Base-by-base conservation (phyloP, 1,284 basidiomycete genomes). In the Coniferiporia sulphurascens region DNA sequence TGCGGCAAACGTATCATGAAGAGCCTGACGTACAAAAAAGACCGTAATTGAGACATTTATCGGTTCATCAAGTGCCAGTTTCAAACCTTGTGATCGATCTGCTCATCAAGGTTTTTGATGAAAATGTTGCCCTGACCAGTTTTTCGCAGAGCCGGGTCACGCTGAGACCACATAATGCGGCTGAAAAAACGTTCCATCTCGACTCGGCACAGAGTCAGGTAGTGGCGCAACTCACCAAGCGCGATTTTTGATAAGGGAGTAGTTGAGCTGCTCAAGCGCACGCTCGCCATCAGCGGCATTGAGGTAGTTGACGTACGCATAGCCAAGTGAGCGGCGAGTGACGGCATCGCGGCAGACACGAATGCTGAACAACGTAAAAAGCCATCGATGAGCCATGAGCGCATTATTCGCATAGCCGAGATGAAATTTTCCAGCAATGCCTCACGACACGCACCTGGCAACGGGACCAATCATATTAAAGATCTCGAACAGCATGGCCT, bases 101-200 rank as follows among this genome's bases (percentile, higher is more conserved):
- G 83, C 76, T 97, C 93, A 74, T 99, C 97, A 67, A 99, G 80
- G 80, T 99, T 99, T 83, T 99, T 99, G 82, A 99, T 99, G 80
- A 99, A 99, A 73, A 99, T 96, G 78, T 99, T 99, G 76, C 97
- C 97, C 79, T 98, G 95, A 66, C 95, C 95, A 66, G 95, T 98
- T 86, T 99, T 98, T 77, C 97, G 94, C 71, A 99, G 86, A 68
- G 94, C 93, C 64, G 97, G 97, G 81, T 99, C 97, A 74, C 97
- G 93, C 85, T 99, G 96, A 71, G 95, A 98, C 95, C 97, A 98
- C 97, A 99, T 99, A 82, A 99, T 99, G 71, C 97, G 95, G 83
- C 89, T 92, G 66, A 62, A 57, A 65, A 58, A 58, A 57, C 61
- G 64, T 65, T 34, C 53, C 53, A 34, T 54, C 41, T 22, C 57